A percentile compares a stretch with the other conserved stretches of the same genome.
These are phyloP conservation scores for Carex pumila DNA, from an alignment of 176 grass and related monocot species.

Conservation along the genomic window DNA sequence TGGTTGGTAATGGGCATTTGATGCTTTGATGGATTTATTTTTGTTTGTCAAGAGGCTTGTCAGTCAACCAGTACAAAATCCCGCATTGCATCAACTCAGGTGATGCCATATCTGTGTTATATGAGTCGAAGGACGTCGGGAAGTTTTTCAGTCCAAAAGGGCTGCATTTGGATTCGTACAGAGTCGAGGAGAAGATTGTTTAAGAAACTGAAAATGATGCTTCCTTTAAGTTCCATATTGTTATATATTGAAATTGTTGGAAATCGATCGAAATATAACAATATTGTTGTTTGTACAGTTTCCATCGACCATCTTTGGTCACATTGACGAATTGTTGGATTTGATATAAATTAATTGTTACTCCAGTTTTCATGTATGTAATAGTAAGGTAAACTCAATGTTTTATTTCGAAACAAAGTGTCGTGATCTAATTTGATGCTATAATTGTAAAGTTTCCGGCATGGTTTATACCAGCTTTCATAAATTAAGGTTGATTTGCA, in stretches of 20 bases:
- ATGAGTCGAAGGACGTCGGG: constrained; percentile 31
- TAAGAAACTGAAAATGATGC: not conserved
- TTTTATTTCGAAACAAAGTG: not conserved
- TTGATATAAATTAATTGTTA: not conserved
- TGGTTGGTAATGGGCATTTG: constrained; percentile 50
- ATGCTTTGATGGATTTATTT: constrained; percentile 73
- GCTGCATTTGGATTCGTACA: constrained; percentile 57
- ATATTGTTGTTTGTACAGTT: not conserved
- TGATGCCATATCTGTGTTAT: constrained; percentile 39
- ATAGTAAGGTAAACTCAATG: too few species aligned
- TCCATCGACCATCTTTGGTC: not conserved
- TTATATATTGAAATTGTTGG: not conserved
- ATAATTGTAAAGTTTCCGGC: too few species aligned
- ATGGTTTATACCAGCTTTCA: too few species aligned
- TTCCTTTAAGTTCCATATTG: not conserved
- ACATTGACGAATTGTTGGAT: not conserved
- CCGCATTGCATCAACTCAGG: constrained; percentile 55
- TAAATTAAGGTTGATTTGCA: too few species aligned
- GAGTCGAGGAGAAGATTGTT: not conserved
- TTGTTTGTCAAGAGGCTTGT: constrained; percentile 53
- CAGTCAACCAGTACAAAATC: constrained; percentile 90
- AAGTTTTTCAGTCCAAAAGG: constrained; percentile 40
- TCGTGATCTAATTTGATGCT: too few species aligned
- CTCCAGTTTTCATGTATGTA: not conserved
- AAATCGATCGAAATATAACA: not conserved